Percentiles rank a stretch among this genome's conserved stretches.
Evolutionary conservation across 306 rosid genomes (phyloP).

Genomic region (Corylus americana): DNA sequence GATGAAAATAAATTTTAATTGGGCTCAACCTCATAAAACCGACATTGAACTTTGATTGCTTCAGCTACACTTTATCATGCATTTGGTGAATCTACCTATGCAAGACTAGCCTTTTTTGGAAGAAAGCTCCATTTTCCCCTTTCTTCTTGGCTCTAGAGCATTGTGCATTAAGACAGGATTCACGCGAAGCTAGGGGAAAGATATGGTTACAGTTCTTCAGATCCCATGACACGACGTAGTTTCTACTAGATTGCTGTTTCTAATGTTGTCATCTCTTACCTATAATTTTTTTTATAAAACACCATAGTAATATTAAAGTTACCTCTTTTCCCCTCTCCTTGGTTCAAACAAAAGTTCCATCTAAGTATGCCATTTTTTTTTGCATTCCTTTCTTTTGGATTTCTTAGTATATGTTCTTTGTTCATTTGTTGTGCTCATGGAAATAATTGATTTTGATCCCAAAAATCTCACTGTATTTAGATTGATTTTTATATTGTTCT

Average conservation of each 20-base stretch:
- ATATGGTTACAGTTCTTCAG: background rate
- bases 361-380: background rate
- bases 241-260: background rate
- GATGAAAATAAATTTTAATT: too few relatives aligned
- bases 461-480: background rate
- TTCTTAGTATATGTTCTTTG: background rate
- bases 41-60: background rate
- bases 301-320: background rate
- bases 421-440: background rate
- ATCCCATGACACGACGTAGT: background rate
- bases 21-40: too few relatives aligned
- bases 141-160: background rate
- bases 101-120: background rate
- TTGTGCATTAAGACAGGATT: background rate
- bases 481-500: too few relatives aligned
- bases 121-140: background rate
- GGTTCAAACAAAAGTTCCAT: background rate
- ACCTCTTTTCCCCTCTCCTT: background rate
- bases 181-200: background rate
- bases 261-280: background rate
- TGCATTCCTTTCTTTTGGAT: background rate
- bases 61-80: background rate
- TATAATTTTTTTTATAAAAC: background rate
- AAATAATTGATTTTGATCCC: background rate
- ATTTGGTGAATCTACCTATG: background rate